A percentile compares a stretch with the other conserved stretches of the same genome.
Conservation (phyloP, 176 grass and related monocot species). For the Dactylis glomerata region DNA sequence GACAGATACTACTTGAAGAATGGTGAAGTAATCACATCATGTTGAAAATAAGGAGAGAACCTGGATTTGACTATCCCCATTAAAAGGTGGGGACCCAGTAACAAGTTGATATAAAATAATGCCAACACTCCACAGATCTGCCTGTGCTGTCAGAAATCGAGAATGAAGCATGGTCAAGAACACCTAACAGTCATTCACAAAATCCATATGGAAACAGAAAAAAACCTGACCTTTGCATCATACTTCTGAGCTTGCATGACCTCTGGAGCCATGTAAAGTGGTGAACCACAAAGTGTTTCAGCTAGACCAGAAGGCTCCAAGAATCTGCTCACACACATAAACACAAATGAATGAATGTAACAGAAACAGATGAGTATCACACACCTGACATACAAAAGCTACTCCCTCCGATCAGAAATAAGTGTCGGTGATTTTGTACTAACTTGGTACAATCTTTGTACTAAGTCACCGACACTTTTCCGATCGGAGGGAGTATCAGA, state of each 20-base stretch:
- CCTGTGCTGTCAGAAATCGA: constrained; percentile 60
- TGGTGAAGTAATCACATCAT: neutral
- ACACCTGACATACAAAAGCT: neutral
- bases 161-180: constrained; percentile 25
- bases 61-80: constrained; percentile 88
- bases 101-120: constrained; percentile 97
- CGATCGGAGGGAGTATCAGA: no score
- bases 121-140: constrained; percentile 98
- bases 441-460: no score
- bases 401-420: no score
- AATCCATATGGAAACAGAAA: neutral
- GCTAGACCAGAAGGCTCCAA: constrained; percentile 62
- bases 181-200: constrained; percentile 10
- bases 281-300: constrained; percentile 96
- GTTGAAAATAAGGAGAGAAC: constrained; percentile 40
- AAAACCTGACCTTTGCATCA: constrained; percentile 81
- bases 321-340: constrained; percentile 31
- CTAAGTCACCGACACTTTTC: no score
- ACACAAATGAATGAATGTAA: neutral
- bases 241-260: constrained; percentile 97
- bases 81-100: constrained; percentile 85
- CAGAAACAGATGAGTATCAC: constrained; percentile 11
- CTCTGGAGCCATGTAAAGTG: constrained; percentile 99
- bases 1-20: constrained; percentile 1
- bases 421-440: no score